Percentiles rank a stretch among this genome's conserved stretches.
phyloP scores from a whole-genome alignment of 2,329 filamentous ascomycete species.

The Calonectria naviculata region DNA sequence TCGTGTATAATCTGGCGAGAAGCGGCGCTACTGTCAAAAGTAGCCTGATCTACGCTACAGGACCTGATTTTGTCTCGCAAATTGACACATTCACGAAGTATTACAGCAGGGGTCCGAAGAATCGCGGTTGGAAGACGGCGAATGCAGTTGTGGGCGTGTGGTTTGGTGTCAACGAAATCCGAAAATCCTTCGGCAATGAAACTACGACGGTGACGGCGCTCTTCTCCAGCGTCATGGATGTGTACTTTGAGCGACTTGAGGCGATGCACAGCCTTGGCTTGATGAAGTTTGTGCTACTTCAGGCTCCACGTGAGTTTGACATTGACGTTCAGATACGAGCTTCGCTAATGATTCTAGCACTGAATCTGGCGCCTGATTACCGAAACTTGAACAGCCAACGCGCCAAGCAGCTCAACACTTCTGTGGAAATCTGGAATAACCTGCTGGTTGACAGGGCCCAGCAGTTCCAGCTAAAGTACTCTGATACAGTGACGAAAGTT shows the following conservation, averaged over 20 bases:
- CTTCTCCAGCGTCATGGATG: slow-evolving; percentile 51
- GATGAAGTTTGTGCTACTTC: slow-evolving; percentile 69
- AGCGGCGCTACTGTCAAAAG: slow-evolving; percentile 65
- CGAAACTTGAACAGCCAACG: neutral
- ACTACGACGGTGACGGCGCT: slow-evolving; percentile 44
- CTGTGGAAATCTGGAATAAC: slow-evolving; percentile 53
- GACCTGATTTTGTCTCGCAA: slow-evolving; percentile 36
- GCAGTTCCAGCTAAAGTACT: slow-evolving; percentile 38
- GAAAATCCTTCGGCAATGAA: slow-evolving; percentile 55
- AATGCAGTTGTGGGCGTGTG: slow-evolving; percentile 60
- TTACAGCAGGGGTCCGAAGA: slow-evolving; percentile 44
- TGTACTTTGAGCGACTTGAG: slow-evolving; percentile 54
- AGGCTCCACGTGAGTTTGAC: slow-evolving; percentile 58
- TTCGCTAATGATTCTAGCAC: neutral
- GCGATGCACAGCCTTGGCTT: slow-evolving; percentile 63
- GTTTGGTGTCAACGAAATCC: slow-evolving; percentile 68
- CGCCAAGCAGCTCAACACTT: slow-evolving; percentile 39
- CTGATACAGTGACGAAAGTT: slow-evolving; percentile 30
- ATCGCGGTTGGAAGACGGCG: slow-evolving; percentile 53
- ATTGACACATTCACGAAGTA: slow-evolving; percentile 43
- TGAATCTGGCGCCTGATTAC: neutral
- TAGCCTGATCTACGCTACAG: slow-evolving; percentile 62
- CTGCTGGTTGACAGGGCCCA: slow-evolving; percentile 45
- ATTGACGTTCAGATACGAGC: too few relatives aligned
- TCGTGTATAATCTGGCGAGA: slow-evolving; percentile 65